Percentiles rank a stretch among this genome's conserved stretches.
Evolutionary conservation across 768 basidiomycete genomes (phyloP).

Genomic region (Fistulinella prunicolor): DNA sequence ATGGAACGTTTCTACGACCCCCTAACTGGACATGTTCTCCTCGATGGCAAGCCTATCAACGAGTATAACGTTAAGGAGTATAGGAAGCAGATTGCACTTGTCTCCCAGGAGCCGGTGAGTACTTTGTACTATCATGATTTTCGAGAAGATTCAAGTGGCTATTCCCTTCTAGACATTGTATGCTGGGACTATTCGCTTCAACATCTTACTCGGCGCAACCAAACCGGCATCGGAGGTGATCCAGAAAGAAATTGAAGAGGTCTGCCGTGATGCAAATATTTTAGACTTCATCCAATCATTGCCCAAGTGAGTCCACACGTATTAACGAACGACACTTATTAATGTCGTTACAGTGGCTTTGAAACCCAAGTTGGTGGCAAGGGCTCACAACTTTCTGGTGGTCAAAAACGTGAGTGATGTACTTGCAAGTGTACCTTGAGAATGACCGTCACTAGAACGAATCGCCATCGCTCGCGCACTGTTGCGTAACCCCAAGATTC

Average conservation of each 20-base stretch:
- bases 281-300: conserved; percentile 84
- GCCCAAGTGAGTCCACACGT: conserved; percentile 67
- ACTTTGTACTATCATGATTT: neutral
- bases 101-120: conserved; percentile 77
- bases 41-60: conserved; percentile 73
- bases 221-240: conserved; percentile 78
- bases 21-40: conserved; percentile 62
- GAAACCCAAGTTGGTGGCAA: conserved; percentile 92
- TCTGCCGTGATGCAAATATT: conserved; percentile 85
- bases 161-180: conserved; percentile 58
- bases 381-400: conserved; percentile 85
- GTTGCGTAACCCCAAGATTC: conserved; percentile 85
- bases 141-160: neutral
- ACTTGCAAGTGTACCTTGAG: neutral
- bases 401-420: conserved; percentile 67
- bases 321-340: neutral
- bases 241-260: conserved; percentile 81
- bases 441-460: conserved; percentile 40
- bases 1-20: conserved; percentile 87
- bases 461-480: conserved; percentile 89
- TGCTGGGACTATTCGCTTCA: conserved; percentile 89
- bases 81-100: conserved; percentile 82
- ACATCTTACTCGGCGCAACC: conserved; percentile 81
- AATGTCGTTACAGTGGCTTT: conserved; percentile 57
- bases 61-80: conserved; percentile 84